Percentiles rank a stretch among this genome's conserved stretches.
phyloP scores from a whole-genome alignment of 306 rosid species.

The Mucuna pruriens region DNA sequence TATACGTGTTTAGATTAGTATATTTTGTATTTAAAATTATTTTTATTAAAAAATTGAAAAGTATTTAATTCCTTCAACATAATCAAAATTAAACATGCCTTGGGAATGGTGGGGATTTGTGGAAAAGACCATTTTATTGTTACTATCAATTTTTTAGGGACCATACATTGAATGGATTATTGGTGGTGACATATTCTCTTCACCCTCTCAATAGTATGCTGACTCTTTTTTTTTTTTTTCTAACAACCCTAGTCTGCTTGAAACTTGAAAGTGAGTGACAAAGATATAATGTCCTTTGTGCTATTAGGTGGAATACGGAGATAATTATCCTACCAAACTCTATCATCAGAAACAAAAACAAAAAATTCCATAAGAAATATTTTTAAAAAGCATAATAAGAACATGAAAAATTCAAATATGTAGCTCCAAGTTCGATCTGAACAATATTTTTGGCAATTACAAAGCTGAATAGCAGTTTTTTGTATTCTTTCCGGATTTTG shows the following conservation, averaged over 20 bases:
- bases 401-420: constrained; percentile 18
- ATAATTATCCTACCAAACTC: constrained; percentile 31
- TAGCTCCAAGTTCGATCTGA: constrained; percentile 30
- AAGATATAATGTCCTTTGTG: constrained; percentile 43
- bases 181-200: constrained; percentile 33
- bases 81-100: background rate
- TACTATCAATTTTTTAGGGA: constrained; percentile 26
- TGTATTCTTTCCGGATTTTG: constrained; percentile 35
- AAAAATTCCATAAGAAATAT: no score
- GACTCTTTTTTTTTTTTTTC: constrained; percentile 57
- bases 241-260: constrained; percentile 37
- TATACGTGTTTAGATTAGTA: background rate
- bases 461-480: constrained; percentile 40
- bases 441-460: constrained; percentile 32
- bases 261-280: constrained; percentile 37
- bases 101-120: background rate
- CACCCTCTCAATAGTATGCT: constrained; percentile 6
- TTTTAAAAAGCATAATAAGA: background rate
- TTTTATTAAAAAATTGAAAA: background rate
- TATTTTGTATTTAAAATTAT: background rate
- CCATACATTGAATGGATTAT: constrained; percentile 23
- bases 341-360: background rate
- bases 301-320: background rate
- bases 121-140: background rate
- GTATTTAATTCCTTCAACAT: background rate